phyloP scores from a whole-genome alignment of 2,329 filamentous ascomycete species.

The Cercospora janseana region DNA sequence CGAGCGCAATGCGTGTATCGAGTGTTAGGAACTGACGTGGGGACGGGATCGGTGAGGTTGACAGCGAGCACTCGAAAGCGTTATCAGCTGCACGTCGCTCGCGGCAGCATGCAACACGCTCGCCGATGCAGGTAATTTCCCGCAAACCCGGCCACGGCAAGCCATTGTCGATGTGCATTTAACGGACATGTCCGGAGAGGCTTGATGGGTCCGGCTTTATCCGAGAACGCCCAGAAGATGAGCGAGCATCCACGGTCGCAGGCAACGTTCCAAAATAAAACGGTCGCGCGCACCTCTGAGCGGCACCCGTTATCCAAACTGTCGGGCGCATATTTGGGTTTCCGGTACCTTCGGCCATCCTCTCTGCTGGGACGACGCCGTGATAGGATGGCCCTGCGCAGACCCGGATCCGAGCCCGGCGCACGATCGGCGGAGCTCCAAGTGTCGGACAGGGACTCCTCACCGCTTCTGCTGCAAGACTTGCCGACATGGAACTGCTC shows the following conservation, averaged over 20 bases:
- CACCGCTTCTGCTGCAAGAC: too few species aligned
- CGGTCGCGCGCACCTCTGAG: constrained; percentile 8
- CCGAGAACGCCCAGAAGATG: too few species aligned
- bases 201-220: too few species aligned
- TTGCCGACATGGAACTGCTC: too few species aligned
- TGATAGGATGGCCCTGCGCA: constrained; percentile 5
- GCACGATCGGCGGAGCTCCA: constrained; percentile 72
- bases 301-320: constrained; percentile 10
- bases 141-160: constrained; percentile 3
- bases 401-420: constrained; percentile 2
- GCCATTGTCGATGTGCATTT: constrained; percentile 14
- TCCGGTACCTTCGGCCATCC: background rate
- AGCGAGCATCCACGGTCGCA: too few species aligned
- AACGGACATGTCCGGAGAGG: constrained; percentile 9
- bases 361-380: constrained; percentile 1
- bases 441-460: too few species aligned
- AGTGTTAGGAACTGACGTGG: too few species aligned
- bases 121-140: constrained; percentile 2
- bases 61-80: too few species aligned
- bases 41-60: too few species aligned
- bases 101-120: background rate
- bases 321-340: background rate
- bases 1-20: too few species aligned
- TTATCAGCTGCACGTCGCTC: too few species aligned
- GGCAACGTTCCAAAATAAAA: constrained; percentile 9